phyloP scores from a whole-genome alignment of 805 yeast genomes.

The Jamesozyma gamospora region DNA sequence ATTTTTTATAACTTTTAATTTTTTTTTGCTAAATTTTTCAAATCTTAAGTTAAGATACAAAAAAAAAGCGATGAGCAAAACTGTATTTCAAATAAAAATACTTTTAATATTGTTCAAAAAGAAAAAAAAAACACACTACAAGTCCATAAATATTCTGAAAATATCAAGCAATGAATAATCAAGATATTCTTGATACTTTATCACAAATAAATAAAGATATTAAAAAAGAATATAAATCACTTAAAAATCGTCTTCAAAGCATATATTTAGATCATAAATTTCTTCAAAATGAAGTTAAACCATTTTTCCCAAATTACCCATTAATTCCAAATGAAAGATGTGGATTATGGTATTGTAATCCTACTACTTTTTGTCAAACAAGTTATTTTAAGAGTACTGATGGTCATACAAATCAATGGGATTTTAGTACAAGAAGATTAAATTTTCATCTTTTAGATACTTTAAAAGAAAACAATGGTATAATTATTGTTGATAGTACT shows the following conservation, averaged over 20 bases:
- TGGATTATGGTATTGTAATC: slow-evolving; percentile 74
- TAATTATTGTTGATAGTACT: slow-evolving; percentile 71
- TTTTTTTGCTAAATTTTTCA: too few species aligned
- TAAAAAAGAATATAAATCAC: slow-evolving; percentile 40
- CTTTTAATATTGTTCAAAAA: too few species aligned
- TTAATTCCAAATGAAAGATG: slow-evolving; percentile 72
- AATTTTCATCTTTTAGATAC: slow-evolving; percentile 60
- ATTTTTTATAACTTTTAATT: too few species aligned
- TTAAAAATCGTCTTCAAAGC: slow-evolving; percentile 59
- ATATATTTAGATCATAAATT: slow-evolving; percentile 53
- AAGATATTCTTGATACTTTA: slow-evolving; percentile 2
- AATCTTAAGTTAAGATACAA: too few species aligned
- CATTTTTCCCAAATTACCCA: slow-evolving; percentile 36
- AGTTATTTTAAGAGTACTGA: slow-evolving; percentile 85
- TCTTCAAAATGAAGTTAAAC: slow-evolving; percentile 28
- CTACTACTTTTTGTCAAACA: slow-evolving; percentile 33
- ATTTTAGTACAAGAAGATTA: slow-evolving; percentile 59
- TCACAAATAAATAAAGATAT: slow-evolving; percentile 33
- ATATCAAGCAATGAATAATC: slow-evolving; percentile 2
- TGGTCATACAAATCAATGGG: slow-evolving; percentile 80
- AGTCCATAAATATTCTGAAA: too few species aligned
- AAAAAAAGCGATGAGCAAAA: too few species aligned
- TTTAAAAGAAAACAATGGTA: slow-evolving; percentile 35
- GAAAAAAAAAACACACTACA: too few species aligned
- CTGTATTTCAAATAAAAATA: too few species aligned